Percentiles rank a stretch among this genome's conserved stretches.
These are phyloP conservation scores for Psophocarpus tetragonolobus DNA, from an alignment of 306 rosid genomes.

Conservation along the genomic window DNA sequence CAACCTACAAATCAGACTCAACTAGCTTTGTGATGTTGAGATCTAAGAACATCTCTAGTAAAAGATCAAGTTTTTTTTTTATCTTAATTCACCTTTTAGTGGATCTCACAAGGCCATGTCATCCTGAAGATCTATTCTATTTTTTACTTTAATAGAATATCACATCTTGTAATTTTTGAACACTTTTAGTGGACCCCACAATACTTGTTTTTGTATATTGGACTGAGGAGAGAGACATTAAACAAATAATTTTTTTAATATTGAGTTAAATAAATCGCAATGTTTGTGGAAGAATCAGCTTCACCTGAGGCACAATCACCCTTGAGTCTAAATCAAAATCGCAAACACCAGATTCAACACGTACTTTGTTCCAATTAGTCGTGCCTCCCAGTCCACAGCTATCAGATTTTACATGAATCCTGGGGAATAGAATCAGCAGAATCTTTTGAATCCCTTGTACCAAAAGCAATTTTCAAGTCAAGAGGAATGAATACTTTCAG, in stretches of 20 bases:
- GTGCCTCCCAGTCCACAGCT: constrained; percentile 28
- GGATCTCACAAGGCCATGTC: too few relatives aligned
- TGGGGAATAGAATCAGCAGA: constrained; percentile 30
- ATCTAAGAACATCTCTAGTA: too few relatives aligned
- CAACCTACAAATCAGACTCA: constrained; percentile 45
- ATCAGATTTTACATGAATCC: constrained; percentile 27
- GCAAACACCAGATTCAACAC: constrained; percentile 23
- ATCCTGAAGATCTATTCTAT: too few relatives aligned
- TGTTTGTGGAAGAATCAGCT: constrained; percentile 27
- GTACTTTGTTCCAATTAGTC: constrained; percentile 13
- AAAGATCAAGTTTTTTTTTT: too few relatives aligned
- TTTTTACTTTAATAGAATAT: too few relatives aligned
- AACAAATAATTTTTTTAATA: too few relatives aligned
- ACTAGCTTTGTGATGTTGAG: constrained; percentile 34
- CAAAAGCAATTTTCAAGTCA: not conserved
- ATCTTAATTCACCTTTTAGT: too few relatives aligned
- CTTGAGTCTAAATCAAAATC: constrained; percentile 26
- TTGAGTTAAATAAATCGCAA: constrained; percentile 2
- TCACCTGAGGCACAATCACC: constrained; percentile 33
- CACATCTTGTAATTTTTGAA: too few relatives aligned
- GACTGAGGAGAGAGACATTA: too few relatives aligned
- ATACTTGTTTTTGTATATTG: too few relatives aligned
- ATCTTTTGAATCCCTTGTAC: constrained; percentile 23
- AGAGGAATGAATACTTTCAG: constrained; percentile 34
- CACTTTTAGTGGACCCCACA: too few relatives aligned